Percentiles rank a stretch among this genome's conserved stretches.
phyloP scores from a whole-genome alignment of 179 eudicot genomes.

The Amaranthus tricolor region DNA sequence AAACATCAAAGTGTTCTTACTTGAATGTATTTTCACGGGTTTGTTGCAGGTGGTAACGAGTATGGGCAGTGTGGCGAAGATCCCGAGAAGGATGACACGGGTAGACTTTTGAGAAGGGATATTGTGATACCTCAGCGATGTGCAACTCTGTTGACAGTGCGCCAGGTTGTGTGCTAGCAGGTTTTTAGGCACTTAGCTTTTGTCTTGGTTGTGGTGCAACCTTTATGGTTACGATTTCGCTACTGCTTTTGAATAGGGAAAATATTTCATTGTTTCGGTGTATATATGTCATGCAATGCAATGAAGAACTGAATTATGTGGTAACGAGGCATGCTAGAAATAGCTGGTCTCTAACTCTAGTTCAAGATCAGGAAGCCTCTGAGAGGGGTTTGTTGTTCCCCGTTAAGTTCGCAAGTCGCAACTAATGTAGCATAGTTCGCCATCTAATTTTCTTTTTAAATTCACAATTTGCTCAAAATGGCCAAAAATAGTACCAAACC shows the following conservation, averaged over 20 bases:
- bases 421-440: too few species aligned
- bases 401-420: too few species aligned
- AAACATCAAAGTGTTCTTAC: not conserved
- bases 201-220: slow-evolving; percentile 42
- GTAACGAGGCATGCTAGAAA: not conserved
- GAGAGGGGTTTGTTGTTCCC: not conserved
- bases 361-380: not conserved
- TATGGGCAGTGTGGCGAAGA: slow-evolving; percentile 99
- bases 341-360: not conserved
- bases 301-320: not conserved
- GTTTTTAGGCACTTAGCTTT: not conserved
- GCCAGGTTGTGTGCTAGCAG: slow-evolving; percentile 52
- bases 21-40: slow-evolving; percentile 17
- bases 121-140: slow-evolving; percentile 85
- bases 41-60: slow-evolving; percentile 84
- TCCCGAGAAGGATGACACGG: slow-evolving; percentile 78
- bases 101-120: slow-evolving; percentile 78
- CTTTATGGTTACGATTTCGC: not conserved
- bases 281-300: not conserved
- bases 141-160: slow-evolving; percentile 83
- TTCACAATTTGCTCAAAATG: too few species aligned
- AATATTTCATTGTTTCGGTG: not conserved
- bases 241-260: slow-evolving; percentile 5
- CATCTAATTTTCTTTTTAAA: too few species aligned
- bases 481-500: too few species aligned